Conservation (phyloP, 2,329 filamentous ascomycete species). For the Calonectria pauciramosa region DNA sequence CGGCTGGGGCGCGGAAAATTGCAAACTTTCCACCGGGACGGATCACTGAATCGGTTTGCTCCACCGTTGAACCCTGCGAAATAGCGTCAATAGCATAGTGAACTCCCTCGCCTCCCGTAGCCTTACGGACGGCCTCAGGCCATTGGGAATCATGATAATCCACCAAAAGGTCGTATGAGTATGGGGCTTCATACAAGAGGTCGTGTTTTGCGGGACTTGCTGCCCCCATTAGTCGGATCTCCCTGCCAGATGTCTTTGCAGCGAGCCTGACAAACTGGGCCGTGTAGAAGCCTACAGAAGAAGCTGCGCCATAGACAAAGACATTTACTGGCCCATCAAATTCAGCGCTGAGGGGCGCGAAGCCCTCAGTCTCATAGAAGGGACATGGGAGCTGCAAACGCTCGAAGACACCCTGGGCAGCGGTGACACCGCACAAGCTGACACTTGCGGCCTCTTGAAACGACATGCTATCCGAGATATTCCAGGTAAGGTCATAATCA, state of each 20-base stretch:
- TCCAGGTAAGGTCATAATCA: conserved; percentile 55
- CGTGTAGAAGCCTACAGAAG: conserved; percentile 49
- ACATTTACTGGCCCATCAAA: conserved; percentile 14
- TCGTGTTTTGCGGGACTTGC: conserved; percentile 44
- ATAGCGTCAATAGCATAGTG: conserved; percentile 56
- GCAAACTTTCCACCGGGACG: conserved; percentile 41
- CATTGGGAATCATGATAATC: conserved; percentile 54
- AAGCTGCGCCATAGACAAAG: conserved; percentile 51
- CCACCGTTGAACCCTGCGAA: conserved; percentile 53
- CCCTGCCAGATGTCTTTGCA: conserved; percentile 15
- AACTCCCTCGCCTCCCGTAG: conserved; percentile 45
- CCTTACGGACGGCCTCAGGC: conserved; percentile 45
- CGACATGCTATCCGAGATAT: conserved; percentile 48
- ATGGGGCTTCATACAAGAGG: conserved; percentile 49
- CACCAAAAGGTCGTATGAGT: conserved; percentile 53
- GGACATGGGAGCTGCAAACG: conserved; percentile 53
- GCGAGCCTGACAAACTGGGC: conserved; percentile 45
- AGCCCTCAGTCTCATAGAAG: conserved; percentile 36
- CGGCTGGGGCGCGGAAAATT: conserved; percentile 38
- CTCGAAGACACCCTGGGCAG: conserved; percentile 56
- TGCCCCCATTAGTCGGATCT: conserved; percentile 45
- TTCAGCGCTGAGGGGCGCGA: not conserved
- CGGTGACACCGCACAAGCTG: conserved; percentile 59
- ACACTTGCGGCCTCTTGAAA: conserved; percentile 54
- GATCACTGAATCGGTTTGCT: conserved; percentile 45